Evolutionary conservation across 352 stramenopile genomes (phyloP).

Genomic region (Paralagenidium karlingii): DNA sequence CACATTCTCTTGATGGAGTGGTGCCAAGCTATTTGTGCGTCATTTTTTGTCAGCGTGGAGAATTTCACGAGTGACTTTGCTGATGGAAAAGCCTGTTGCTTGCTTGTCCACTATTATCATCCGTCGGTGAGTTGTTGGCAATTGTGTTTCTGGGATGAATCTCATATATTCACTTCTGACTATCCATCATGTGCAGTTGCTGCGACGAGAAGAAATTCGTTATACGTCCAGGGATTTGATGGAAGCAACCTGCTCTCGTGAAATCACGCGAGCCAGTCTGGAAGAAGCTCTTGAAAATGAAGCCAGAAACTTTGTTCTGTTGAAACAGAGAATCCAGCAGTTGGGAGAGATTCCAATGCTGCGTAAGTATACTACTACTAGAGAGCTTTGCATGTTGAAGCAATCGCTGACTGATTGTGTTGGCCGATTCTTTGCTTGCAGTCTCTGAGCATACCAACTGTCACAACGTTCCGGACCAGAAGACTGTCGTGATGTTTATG

Average conservation of each 20-base stretch:
- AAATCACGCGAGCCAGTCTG: slow-evolving; percentile 5
- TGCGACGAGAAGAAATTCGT: no score
- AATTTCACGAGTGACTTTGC: slow-evolving; percentile 92
- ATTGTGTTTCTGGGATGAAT: no score
- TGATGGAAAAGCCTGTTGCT: slow-evolving; percentile 87
- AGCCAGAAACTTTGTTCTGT: slow-evolving; percentile 72
- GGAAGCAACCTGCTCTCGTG: slow-evolving; percentile 20
- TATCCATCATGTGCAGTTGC: neutral
- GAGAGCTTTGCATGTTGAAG: neutral
- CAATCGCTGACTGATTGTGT: neutral
- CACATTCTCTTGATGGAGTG: slow-evolving; percentile 81
- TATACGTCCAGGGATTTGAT: slow-evolving; percentile 40
- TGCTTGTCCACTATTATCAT: slow-evolving; percentile 94
- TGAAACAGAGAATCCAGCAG: slow-evolving; percentile 82
- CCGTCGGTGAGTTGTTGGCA: no score
- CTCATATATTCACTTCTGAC: neutral
- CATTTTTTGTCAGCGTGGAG: slow-evolving; percentile 72
- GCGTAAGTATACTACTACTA: no score
- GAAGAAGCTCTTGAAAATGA: slow-evolving; percentile 41
- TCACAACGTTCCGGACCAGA: slow-evolving; percentile 85
- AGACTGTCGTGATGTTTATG: slow-evolving; percentile 90
- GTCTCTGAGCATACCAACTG: slow-evolving; percentile 83
- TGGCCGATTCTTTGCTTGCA: no score
- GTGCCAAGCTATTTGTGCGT: slow-evolving; percentile 87
- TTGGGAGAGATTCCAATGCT: slow-evolving; percentile 88